Percentiles rank a stretch among this genome's conserved stretches.
phyloP scores from a whole-genome alignment of 2,329 filamentous ascomycete genomes.

The Coniella lustricola region DNA sequence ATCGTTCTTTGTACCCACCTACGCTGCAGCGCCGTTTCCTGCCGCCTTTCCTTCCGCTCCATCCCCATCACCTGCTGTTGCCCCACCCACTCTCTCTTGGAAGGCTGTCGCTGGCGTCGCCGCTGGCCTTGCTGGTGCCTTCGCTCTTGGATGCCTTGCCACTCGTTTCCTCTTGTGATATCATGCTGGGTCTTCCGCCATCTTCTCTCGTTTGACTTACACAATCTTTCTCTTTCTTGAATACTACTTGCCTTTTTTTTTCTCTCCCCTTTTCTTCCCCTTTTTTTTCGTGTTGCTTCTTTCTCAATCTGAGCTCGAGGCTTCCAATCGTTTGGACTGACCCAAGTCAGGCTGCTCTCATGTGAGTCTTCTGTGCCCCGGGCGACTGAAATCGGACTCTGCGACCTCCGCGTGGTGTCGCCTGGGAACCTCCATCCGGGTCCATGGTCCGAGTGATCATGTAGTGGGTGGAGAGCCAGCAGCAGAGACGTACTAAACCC shows the following conservation, averaged over 20 bases:
- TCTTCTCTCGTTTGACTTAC: too few relatives aligned
- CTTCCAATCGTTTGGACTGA: not conserved
- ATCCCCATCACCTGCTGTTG: not conserved
- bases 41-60: not conserved
- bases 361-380: not conserved
- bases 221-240: too few relatives aligned
- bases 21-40: not conserved
- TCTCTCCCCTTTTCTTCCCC: not conserved
- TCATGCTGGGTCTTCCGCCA: not conserved
- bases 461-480: constrained; percentile 1
- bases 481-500: constrained; percentile 5
- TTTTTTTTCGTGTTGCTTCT: not conserved
- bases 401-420: constrained; percentile 13
- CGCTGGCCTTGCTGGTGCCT: not conserved
- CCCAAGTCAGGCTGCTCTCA: not conserved
- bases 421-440: constrained; percentile 7
- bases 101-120: constrained; percentile 10
- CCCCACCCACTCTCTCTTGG: constrained; percentile 4
- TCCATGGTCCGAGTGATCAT: not conserved
- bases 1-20: constrained; percentile 1
- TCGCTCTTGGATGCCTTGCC: constrained; percentile 11
- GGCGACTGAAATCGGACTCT: constrained; percentile 10
- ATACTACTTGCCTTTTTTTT: not conserved
- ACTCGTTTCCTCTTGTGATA: constrained; percentile 11
- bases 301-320: not conserved